Evolutionary conservation across 495 filamentous ascomycete species (phyloP).

Genomic region (Aspergillus bertholletiae): DNA sequence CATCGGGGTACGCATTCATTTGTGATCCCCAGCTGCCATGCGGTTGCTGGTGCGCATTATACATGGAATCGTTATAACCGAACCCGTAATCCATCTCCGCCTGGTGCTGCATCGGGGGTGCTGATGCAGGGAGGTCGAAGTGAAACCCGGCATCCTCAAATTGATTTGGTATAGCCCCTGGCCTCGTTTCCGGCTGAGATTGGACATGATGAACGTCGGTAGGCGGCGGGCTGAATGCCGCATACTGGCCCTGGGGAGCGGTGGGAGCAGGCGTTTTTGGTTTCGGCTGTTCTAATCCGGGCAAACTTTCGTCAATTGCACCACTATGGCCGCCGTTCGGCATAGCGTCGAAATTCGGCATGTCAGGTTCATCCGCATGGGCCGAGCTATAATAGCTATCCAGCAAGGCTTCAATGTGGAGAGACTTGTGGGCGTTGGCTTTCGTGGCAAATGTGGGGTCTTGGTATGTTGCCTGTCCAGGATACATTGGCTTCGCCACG

Average conservation of each 20-base stretch:
- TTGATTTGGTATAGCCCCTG: conserved; percentile 46
- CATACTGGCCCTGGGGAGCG: conserved; percentile 26
- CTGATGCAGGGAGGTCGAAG: conserved; percentile 67
- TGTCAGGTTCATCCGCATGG: conserved; percentile 48
- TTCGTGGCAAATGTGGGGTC: conserved; percentile 22
- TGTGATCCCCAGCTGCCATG: conserved; percentile 6
- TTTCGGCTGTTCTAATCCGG: conserved; percentile 39
- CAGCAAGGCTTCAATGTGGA: conserved; percentile 29
- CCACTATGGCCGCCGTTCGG: conserved; percentile 34
- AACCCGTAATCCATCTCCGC: conserved; percentile 20
- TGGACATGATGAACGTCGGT: conserved; percentile 46
- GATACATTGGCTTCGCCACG: conserved; percentile 23
- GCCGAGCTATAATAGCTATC: conserved; percentile 38
- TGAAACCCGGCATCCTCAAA: conserved; percentile 50
- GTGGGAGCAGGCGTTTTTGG: conserved; percentile 18
- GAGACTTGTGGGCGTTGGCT: conserved; percentile 8
- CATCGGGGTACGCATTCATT: conserved; percentile 10
- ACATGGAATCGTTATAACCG: conserved; percentile 12
- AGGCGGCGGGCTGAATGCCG: conserved; percentile 34
- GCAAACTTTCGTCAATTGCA: conserved; percentile 50
- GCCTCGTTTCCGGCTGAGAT: conserved; percentile 66
- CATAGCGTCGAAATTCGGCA: conserved; percentile 73
- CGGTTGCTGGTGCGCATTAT: conserved; percentile 7
- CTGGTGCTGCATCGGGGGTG: conserved; percentile 40
- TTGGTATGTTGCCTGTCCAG: conserved; percentile 30